Evolutionary conservation across 371 early-diverging fungal species (phyloP), one percentile per base, ranked within the genome.

Genomic region (Mortierella sp.): DNA sequence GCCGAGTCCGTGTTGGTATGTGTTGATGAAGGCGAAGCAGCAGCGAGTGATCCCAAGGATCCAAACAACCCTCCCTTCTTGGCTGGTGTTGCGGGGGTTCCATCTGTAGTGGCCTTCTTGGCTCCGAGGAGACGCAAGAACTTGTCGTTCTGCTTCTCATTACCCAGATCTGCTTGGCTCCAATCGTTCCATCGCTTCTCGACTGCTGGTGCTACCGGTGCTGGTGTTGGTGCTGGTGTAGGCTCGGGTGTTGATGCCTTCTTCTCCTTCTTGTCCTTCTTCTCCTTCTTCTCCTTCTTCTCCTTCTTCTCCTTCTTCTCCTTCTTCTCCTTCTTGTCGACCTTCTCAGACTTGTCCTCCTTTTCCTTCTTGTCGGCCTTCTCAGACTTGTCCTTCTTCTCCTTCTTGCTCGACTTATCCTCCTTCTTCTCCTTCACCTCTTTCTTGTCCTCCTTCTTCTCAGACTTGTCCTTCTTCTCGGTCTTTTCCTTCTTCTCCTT

Each of bases 151-250:
- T 89, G 89, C 70, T 82, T 84, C 19, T 88, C 89, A 72, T 80
- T 82, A 6, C 84, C 88, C 54, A 90, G 87, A 69, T 89, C 88
- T 0, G 90, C 90, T 11, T 84, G 85, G 16, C 82, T 77, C 90
- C 90, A 90, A 75, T 90, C 89, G 74, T 90, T 90, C 90, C 90
- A 90, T 24, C 89, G 77, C 73, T 86, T 81, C 34, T 71, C 71
- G 16, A 69, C 70, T 0, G 72, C 51, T 19, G 53, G 74, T n/a
- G 76, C 51, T 50, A 72, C 53, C 24, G 79, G 54, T 51, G 54
- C 55, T 43, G 81, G 69, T 57, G 57, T 34, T 28, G 79, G 54
- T 59, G 54, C 55, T 51, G 81, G 69, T 57, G 57, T 34, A 11
- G 76, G 28, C 44, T 69, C 46, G 3, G 72, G 72, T 64, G 72